Evolutionary conservation across 495 filamentous ascomycete species (phyloP).

Genomic region (Podospora fimiseda): DNA sequence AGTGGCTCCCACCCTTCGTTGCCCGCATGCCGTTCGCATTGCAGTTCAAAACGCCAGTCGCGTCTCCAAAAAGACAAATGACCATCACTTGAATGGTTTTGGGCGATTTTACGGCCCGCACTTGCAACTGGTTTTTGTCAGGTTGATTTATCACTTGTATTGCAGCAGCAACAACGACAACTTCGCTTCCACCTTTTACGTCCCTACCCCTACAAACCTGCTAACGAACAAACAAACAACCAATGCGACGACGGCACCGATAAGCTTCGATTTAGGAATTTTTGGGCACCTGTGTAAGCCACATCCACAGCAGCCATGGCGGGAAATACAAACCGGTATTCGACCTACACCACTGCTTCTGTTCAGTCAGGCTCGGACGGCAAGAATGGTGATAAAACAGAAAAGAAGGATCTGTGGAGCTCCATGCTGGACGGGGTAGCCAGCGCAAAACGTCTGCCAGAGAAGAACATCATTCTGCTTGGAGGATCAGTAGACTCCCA

Average conservation of each 20-base stretch:
- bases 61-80: constrained; percentile 10
- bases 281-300: not conserved
- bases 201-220: no score
- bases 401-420: constrained; percentile 88
- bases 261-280: not conserved
- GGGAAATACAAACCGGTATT: constrained; percentile 52
- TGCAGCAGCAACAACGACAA: constrained; percentile 2
- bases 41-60: constrained; percentile 4
- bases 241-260: constrained; percentile 13
- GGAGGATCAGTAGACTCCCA: constrained; percentile 86
- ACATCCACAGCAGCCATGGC: constrained; percentile 32
- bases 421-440: constrained; percentile 87
- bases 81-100: constrained; percentile 7
- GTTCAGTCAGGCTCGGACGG: constrained; percentile 35
- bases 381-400: constrained; percentile 57
- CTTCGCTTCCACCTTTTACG: no score
- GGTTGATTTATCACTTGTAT: no score
- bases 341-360: constrained; percentile 46
- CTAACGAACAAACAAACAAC: not conserved
- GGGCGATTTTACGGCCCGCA: constrained; percentile 13
- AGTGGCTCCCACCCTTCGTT: constrained; percentile 2
- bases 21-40: constrained; percentile 1
- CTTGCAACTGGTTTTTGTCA: not conserved
- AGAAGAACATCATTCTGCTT: constrained; percentile 85
- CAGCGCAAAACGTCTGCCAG: constrained; percentile 81